Conservation (phyloP, 495 filamentous ascomycete species). For the Amniculicola lignicola region DNA sequence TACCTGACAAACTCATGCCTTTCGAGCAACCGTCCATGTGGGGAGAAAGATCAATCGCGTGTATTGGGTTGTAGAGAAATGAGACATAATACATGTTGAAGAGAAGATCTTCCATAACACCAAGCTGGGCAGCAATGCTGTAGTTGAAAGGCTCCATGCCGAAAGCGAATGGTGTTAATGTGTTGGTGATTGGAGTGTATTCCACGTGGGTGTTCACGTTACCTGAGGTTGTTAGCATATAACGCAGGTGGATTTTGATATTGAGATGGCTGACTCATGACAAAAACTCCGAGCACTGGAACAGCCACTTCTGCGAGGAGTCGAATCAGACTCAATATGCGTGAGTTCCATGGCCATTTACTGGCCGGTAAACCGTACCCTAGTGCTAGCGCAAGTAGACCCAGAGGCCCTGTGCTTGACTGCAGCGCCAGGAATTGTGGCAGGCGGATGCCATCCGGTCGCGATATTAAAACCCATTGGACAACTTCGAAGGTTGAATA, state of each 20-base stretch:
- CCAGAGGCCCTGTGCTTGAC: slow-evolving; percentile 16
- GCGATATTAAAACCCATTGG: slow-evolving; percentile 25
- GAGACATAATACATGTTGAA: slow-evolving; percentile 23
- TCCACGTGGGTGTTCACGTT: slow-evolving; percentile 12
- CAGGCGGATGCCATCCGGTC: slow-evolving; percentile 12
- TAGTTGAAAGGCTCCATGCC: slow-evolving; percentile 26
- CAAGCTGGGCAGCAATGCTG: slow-evolving; percentile 17
- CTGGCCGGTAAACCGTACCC: slow-evolving; percentile 5
- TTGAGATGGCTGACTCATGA: slow-evolving; percentile 14
- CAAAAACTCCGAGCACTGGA: slow-evolving; percentile 17
- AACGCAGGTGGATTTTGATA: too few relatives aligned
- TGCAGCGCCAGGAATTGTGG: slow-evolving; percentile 25
- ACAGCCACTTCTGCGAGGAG: slow-evolving; percentile 14
- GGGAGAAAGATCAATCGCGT: slow-evolving; percentile 13
- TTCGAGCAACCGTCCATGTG: not conserved
- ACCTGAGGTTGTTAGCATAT: slow-evolving; percentile 6
- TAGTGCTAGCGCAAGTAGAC: slow-evolving; percentile 10
- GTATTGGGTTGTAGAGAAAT: slow-evolving; percentile 15
- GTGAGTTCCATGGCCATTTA: slow-evolving; percentile 21
- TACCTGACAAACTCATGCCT: not conserved
- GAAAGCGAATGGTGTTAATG: slow-evolving; percentile 6
- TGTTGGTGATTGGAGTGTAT: slow-evolving; percentile 9
- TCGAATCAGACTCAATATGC: slow-evolving; percentile 12
- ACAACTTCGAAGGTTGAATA: slow-evolving; percentile 28
- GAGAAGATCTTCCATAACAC: slow-evolving; percentile 20